phyloP scores from a whole-genome alignment of 202 grass and related monocot species.

The Setaria italica region DNA sequence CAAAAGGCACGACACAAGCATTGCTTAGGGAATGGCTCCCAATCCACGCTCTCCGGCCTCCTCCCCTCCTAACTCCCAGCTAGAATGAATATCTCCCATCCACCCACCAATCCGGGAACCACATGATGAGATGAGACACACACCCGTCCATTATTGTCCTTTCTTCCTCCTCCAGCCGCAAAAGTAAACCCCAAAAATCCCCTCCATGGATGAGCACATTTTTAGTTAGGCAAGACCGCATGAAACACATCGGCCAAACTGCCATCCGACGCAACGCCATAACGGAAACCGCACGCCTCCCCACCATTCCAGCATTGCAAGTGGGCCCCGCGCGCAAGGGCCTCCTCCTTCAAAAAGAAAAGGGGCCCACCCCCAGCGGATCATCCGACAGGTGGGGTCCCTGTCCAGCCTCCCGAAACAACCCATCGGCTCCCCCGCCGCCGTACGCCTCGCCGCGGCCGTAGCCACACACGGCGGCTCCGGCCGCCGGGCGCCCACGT shows the following conservation, averaged over 20 bases:
- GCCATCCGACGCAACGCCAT: constrained; percentile 35
- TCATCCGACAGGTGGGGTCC: constrained; percentile 16
- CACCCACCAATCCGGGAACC: constrained; percentile 32
- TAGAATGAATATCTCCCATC: constrained; percentile 13
- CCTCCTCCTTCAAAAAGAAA: neutral
- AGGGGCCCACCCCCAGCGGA: neutral
- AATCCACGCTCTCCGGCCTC: neutral
- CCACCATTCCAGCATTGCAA: neutral
- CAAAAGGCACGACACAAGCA: neutral
- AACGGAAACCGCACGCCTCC: constrained; percentile 5
- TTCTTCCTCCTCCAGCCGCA: neutral
- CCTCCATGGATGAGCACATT: constrained; percentile 1
- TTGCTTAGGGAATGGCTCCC: constrained; percentile 40
- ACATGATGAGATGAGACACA: constrained; percentile 17
- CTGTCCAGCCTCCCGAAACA: neutral
- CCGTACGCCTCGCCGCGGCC: neutral
- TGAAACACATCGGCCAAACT: constrained; percentile 31
- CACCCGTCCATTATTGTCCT: constrained; percentile 20
- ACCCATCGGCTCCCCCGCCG: neutral
- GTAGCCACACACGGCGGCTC: neutral
- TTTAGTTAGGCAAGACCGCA: constrained; percentile 29
- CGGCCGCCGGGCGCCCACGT: constrained; percentile 22
- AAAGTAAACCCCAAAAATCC: no score
- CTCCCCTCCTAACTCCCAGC: constrained; percentile 28
- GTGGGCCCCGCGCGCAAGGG: neutral